Evolutionary conservation across 148 eudicot species (phyloP).

Genomic region (Chenopodium berlandieri): DNA sequence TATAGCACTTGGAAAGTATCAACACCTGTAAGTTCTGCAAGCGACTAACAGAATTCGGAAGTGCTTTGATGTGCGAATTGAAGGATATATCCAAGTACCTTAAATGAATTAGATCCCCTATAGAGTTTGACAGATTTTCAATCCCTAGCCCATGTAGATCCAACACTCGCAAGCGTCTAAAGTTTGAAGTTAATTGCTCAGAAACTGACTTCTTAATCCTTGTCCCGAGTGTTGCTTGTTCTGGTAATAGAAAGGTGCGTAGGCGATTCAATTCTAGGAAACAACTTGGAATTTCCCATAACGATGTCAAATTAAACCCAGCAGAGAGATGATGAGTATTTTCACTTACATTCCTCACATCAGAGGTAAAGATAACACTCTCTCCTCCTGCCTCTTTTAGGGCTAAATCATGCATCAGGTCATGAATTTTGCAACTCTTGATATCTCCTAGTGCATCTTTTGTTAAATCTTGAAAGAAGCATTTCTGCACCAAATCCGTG

Average conservation of each 20-base stretch:
- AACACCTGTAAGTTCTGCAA: slow-evolving; percentile 29
- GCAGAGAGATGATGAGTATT: slow-evolving; percentile 16
- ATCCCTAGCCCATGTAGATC: slow-evolving; percentile 24
- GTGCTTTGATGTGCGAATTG: slow-evolving; percentile 2
- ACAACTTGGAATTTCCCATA: slow-evolving; percentile 1
- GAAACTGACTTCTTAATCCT: slow-evolving; percentile 10
- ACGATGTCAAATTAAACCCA: slow-evolving; percentile 15
- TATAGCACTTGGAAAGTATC: slow-evolving; percentile 7
- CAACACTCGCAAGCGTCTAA: slow-evolving; percentile 32
- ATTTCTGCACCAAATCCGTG: slow-evolving; percentile 24
- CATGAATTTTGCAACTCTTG: slow-evolving; percentile 14
- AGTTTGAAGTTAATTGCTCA: slow-evolving; percentile 13
- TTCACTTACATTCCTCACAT: slow-evolving; percentile 1
- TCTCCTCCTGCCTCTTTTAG: slow-evolving; percentile 20
- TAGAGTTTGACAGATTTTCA: slow-evolving; percentile 27
- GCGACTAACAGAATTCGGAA: slow-evolving; percentile 30
- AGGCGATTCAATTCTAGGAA: slow-evolving; percentile 1
- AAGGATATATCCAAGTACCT: slow-evolving; percentile 37
- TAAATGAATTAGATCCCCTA: slow-evolving; percentile 35
- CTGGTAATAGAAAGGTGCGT: slow-evolving; percentile 28
- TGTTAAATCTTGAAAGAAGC: slow-evolving; percentile 39
- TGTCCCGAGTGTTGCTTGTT: slow-evolving; percentile 15
- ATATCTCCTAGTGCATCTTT: slow-evolving; percentile 9
- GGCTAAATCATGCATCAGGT: slow-evolving; percentile 24
- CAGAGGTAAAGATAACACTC: slow-evolving; percentile 13